Percentiles rank a stretch among this genome's conserved stretches.
Evolutionary conservation across 805 yeast species (phyloP).

Genomic region (Candida vaughaniae): DNA sequence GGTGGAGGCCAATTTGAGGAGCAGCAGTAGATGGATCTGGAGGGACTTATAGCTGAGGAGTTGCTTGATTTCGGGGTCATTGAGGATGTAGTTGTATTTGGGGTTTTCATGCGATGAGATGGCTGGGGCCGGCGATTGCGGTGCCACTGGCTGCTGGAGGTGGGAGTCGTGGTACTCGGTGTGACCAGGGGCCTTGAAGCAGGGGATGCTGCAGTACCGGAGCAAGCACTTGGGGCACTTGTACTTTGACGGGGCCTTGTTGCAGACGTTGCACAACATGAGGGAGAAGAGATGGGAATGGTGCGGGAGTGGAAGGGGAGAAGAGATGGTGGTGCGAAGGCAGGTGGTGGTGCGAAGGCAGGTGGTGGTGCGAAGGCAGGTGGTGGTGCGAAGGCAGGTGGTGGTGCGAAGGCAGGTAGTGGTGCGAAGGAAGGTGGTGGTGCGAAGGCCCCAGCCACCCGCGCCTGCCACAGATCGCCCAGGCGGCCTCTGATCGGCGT

Average conservation of each 20-base stretch:
- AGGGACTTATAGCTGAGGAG: slow-evolving; percentile 54
- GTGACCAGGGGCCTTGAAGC: slow-evolving; percentile 53
- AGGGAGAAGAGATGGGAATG: too few relatives aligned
- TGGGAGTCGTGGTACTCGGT: slow-evolving; percentile 19
- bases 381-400: too few relatives aligned
- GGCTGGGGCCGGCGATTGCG: not conserved
- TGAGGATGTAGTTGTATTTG: slow-evolving; percentile 25
- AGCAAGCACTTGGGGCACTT: slow-evolving; percentile 54
- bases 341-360: too few relatives aligned
- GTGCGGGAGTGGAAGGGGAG: too few relatives aligned
- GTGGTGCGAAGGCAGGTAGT: too few relatives aligned
- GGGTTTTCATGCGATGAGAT: too few relatives aligned
- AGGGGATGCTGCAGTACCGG: slow-evolving; percentile 56
- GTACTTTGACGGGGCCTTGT: slow-evolving; percentile 42
- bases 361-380: too few relatives aligned
- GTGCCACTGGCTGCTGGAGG: not conserved
- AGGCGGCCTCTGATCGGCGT: too few relatives aligned
- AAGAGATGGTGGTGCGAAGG: too few relatives aligned
- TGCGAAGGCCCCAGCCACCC: too few relatives aligned
- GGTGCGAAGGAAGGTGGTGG: too few relatives aligned
- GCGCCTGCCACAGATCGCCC: too few relatives aligned
- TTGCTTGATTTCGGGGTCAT: slow-evolving; percentile 44
- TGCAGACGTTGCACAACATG: slow-evolving; percentile 40
- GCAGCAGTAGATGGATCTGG: slow-evolving; percentile 51
- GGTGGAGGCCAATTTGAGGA: slow-evolving; percentile 25